Evolutionary conservation across 805 yeast species (phyloP).

Genomic region (Myxozyma udenii): DNA sequence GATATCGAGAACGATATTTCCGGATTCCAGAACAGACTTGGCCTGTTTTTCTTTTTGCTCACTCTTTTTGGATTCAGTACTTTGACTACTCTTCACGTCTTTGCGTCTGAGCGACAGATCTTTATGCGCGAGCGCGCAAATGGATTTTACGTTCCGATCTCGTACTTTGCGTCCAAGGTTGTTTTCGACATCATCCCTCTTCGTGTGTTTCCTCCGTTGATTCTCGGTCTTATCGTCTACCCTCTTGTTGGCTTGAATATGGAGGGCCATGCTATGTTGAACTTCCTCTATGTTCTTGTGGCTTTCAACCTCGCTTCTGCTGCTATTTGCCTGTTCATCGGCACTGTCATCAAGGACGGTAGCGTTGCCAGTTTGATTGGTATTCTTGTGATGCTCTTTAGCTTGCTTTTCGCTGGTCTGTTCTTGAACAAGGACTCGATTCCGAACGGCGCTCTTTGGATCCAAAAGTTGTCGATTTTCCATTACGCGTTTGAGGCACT

Average conservation of each 20-base stretch:
- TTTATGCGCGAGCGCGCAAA: slow-evolving; percentile 92
- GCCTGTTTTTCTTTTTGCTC: slow-evolving; percentile 84
- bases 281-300: slow-evolving; percentile 65
- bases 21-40: slow-evolving; percentile 94
- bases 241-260: slow-evolving; percentile 75
- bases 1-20: slow-evolving; percentile 82
- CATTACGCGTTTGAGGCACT: slow-evolving; percentile 95
- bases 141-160: slow-evolving; percentile 83
- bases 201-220: slow-evolving; percentile 85
- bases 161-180: slow-evolving; percentile 82
- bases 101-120: slow-evolving; percentile 81
- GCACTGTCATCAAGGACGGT: slow-evolving; percentile 80
- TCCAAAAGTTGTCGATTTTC: slow-evolving; percentile 83
- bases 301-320: slow-evolving; percentile 86
- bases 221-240: slow-evolving; percentile 74
- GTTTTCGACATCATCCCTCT: slow-evolving; percentile 90
- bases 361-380: slow-evolving; percentile 91
- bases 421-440: slow-evolving; percentile 79
- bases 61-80: slow-evolving; percentile 94
- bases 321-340: slow-evolving; percentile 78
- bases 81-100: slow-evolving; percentile 84
- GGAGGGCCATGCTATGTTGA: slow-evolving; percentile 70
- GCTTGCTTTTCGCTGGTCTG: slow-evolving; percentile 87
- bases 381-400: slow-evolving; percentile 76
- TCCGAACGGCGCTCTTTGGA: slow-evolving; percentile 53